phyloP scores from a whole-genome alignment of 192 early-diverging fungal genomes.

The Gaertneriomyces semiglobifer region DNA sequence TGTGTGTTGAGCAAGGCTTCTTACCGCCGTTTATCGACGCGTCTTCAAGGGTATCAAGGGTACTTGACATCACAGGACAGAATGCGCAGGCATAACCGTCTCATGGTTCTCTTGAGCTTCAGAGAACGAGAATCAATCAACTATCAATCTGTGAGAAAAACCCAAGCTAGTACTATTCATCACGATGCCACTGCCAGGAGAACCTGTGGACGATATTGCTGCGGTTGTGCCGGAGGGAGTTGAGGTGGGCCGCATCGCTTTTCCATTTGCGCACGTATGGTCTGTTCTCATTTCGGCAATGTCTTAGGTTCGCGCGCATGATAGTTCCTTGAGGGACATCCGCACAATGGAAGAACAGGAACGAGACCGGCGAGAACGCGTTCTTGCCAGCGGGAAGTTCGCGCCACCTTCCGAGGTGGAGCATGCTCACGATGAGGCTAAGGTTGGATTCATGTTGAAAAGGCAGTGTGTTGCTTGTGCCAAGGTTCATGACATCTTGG shows the following conservation, averaged over 20 bases:
- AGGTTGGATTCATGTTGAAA: neutral
- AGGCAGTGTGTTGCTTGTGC: neutral
- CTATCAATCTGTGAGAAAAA: too few species aligned
- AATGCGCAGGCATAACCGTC: too few species aligned
- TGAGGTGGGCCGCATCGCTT: neutral
- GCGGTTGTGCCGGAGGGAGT: neutral
- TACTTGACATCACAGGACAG: too few species aligned
- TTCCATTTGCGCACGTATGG: neutral
- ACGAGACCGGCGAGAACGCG: neutral
- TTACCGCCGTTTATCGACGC: too few species aligned
- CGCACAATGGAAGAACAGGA: constrained; percentile 6
- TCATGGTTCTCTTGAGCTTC: too few species aligned
- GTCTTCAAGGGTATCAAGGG: too few species aligned
- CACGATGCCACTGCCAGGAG: neutral
- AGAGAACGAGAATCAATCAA: too few species aligned
- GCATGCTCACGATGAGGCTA: constrained; percentile 13
- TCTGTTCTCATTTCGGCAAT: neutral
- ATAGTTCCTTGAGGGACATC: constrained; percentile 5
- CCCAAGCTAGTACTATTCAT: too few species aligned
- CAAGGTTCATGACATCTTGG: neutral
- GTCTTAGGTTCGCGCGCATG: neutral
- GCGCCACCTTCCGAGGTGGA: neutral
- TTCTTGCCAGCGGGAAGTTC: neutral
- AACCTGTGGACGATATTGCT: neutral
- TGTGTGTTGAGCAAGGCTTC: too few species aligned